Conservation (phyloP, 345 rosid species). For the Combretum micranthum region DNA sequence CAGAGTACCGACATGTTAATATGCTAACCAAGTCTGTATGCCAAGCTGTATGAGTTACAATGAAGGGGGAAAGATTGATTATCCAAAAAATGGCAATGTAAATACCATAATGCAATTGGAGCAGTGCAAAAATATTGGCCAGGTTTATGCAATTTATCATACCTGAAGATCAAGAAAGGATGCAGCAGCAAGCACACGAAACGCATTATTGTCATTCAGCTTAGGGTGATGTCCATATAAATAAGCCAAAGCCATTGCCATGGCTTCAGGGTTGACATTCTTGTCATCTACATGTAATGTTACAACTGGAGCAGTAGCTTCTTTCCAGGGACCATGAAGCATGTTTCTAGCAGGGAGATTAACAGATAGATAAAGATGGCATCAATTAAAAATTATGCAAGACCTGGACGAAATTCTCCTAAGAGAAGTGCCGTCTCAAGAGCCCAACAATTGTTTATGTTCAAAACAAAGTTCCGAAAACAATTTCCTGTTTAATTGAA, state of each 20-base stretch:
- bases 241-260: conserved; percentile 78
- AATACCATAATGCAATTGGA: too few species aligned
- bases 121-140: not conserved
- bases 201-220: conserved; percentile 81
- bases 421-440: too few species aligned
- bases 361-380: conserved; percentile 3
- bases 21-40: not conserved
- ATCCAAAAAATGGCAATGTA: too few species aligned
- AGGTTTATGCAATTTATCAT: not conserved
- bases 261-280: conserved; percentile 82
- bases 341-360: conserved; percentile 48
- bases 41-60: too few species aligned
- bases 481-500: too few species aligned
- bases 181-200: conserved; percentile 93
- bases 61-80: too few species aligned
- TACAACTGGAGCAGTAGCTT: conserved; percentile 70
- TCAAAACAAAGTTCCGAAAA: too few species aligned
- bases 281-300: conserved; percentile 79
- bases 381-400: not conserved
- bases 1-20: conserved; percentile 8
- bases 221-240: conserved; percentile 84
- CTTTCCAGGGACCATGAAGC: conserved; percentile 98
- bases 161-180: conserved; percentile 99
- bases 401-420: too few species aligned
- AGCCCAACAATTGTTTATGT: too few species aligned